phyloP scores from a whole-genome alignment of 1,139 yeast genomes.

The Saccharomycopsis phalli region DNA sequence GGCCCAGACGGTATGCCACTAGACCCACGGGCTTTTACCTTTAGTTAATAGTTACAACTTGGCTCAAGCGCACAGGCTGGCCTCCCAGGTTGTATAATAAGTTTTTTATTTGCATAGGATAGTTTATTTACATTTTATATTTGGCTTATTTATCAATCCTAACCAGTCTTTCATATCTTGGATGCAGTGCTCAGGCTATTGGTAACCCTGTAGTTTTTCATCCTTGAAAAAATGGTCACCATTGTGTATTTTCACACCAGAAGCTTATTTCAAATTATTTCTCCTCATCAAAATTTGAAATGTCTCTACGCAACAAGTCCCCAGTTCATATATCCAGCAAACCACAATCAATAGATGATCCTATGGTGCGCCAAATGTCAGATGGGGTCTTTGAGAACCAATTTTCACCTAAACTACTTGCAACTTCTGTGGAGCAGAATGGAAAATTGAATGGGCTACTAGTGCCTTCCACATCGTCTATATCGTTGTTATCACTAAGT shows the following conservation, averaged over 20 bases:
- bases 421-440: slow-evolving; percentile 17
- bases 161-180: neutral
- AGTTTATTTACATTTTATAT: neutral
- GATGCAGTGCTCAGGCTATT: no score
- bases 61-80: neutral
- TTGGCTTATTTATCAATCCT: neutral
- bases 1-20: slow-evolving; percentile 42
- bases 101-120: neutral
- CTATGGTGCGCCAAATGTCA: no score
- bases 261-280: no score
- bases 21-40: slow-evolving; percentile 43
- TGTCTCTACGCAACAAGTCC: no score
- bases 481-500: slow-evolving; percentile 15
- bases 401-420: slow-evolving; percentile 17
- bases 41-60: slow-evolving; percentile 22
- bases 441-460: slow-evolving; percentile 13
- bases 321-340: no score
- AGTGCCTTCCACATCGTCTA: slow-evolving; percentile 17
- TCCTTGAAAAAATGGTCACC: no score
- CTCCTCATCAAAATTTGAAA: no score
- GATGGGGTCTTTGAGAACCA: no score
- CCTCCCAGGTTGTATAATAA: neutral
- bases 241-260: no score
- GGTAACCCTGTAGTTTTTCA: no score
- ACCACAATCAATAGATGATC: no score